Evolutionary conservation across 106 monocot species (phyloP), one percentile per base, ranked within the genome.

Genomic region (Dioscorea dumetorum): DNA sequence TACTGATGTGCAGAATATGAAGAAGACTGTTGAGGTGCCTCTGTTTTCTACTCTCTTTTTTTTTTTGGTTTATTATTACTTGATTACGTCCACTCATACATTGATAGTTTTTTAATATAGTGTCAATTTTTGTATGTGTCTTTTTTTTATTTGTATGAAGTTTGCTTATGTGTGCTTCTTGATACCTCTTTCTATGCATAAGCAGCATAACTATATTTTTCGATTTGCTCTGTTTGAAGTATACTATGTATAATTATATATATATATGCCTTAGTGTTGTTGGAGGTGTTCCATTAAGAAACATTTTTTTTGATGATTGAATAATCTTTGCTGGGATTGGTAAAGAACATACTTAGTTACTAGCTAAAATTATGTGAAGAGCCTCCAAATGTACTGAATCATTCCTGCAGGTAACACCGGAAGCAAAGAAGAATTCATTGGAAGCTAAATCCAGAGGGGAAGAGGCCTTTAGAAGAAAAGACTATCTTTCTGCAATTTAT

Each of bases 381-480:
- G 10, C 41, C 41, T 41, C 3, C 41, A 74, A 41, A 51, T n/a
- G 18, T 52, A 49, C 60, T 31, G 4, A 31, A 12, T 63, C 35
- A 61, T 15, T 58, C 69, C 19, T 79, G 67, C 73, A 95, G 95
- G 91, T 86, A 56, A 58, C 85, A 69, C 71, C 75, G 41, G 91
- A 95, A 62, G 83, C 83, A 63, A 91, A 88, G 72, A 62, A 69
- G 72, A 88, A 69, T 76, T 81, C 95, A 16, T 66, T 82, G 68
- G 91, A 88, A 84, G 95, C 95, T 56, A 95, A 95, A 70, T 69
- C 79, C 21, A 88, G 91, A 83, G 95, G 88, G 17, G 81, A 95
- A 49, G 88, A 88, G 66, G 91, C 95, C 52, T 95, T 88, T 72
- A 91, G 61, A 72, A 81, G 66, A 13, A 88, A 86, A 49, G 91